phyloP scores from a whole-genome alignment of 768 basidiomycete species.

The Cystofilobasidium capitatum region DNA sequence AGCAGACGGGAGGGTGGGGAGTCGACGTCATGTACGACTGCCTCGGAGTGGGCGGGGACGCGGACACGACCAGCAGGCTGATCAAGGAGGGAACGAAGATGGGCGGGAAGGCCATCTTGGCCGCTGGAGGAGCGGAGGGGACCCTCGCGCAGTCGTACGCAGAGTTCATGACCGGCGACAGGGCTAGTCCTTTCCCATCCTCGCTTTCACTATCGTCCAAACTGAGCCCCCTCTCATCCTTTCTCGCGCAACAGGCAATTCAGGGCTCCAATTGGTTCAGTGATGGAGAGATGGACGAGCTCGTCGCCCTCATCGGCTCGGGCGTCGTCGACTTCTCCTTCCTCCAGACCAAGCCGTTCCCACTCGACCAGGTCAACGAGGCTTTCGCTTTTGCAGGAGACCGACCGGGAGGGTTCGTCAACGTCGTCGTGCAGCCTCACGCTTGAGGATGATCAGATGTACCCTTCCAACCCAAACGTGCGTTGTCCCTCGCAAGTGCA shows the following conservation, averaged over 20 bases:
- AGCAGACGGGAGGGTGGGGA: conserved; percentile 22
- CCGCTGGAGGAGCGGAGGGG: conserved; percentile 22
- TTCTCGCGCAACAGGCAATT: not conserved
- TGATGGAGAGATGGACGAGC: conserved; percentile 21
- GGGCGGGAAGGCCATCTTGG: conserved; percentile 24
- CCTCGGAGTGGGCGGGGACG: conserved; percentile 27
- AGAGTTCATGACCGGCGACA: conserved; percentile 25
- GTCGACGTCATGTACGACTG: conserved; percentile 24
- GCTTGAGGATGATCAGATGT: no score
- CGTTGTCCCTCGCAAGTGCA: no score
- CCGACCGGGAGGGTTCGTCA: conserved; percentile 27
- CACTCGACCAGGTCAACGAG: conserved; percentile 26
- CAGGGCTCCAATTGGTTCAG: conserved; percentile 26
- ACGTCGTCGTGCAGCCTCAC: conserved; percentile 22
- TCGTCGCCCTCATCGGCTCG: conserved; percentile 18
- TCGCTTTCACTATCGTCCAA: not conserved
- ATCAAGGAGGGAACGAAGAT: conserved; percentile 13
- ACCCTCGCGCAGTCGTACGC: conserved; percentile 15
- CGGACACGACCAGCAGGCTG: conserved; percentile 7
- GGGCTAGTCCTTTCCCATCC: no score
- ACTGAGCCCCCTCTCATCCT: not conserved
- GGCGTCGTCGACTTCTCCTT: conserved; percentile 26
- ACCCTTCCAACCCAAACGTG: no score
- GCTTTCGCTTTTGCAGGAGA: conserved; percentile 26
- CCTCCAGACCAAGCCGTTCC: conserved; percentile 20